Evolutionary conservation across 2,329 filamentous ascomycete species (phyloP).

Genomic region (Conoideocrella luteorostrata): DNA sequence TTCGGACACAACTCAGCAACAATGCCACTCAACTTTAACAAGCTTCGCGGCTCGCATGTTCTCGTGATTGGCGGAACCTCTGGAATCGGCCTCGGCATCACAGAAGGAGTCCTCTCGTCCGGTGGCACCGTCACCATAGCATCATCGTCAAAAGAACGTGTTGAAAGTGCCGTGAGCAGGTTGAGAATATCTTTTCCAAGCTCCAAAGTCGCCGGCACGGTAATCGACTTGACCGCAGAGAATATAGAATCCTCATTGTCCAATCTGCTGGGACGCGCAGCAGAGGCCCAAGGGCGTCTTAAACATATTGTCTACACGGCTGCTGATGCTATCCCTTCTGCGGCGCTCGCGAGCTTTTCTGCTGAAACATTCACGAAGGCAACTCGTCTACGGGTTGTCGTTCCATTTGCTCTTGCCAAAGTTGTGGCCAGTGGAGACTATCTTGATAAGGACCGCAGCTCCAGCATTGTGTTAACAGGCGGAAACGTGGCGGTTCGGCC

Average conservation of each 20-base stretch:
- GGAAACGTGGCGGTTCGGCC: neutral
- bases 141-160: neutral
- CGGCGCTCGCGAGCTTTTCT: neutral
- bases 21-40: neutral
- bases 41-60: neutral
- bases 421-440: neutral
- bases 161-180: neutral
- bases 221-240: neutral
- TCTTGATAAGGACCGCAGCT: neutral
- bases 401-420: neutral
- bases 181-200: neutral
- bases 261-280: neutral
- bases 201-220: neutral
- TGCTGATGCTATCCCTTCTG: neutral
- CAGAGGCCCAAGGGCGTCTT: neutral
- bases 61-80: neutral
- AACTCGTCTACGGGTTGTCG: neutral
- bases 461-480: neutral
- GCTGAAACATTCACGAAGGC: neutral
- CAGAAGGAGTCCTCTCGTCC: neutral
- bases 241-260: neutral
- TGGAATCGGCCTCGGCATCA: neutral
- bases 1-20: neutral
- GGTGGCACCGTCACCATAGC: neutral
- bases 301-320: neutral